These are phyloP conservation scores for Dictyostelium intermedium DNA, from an alignment of 78 protist genomes.

Conservation along the genomic window DNA sequence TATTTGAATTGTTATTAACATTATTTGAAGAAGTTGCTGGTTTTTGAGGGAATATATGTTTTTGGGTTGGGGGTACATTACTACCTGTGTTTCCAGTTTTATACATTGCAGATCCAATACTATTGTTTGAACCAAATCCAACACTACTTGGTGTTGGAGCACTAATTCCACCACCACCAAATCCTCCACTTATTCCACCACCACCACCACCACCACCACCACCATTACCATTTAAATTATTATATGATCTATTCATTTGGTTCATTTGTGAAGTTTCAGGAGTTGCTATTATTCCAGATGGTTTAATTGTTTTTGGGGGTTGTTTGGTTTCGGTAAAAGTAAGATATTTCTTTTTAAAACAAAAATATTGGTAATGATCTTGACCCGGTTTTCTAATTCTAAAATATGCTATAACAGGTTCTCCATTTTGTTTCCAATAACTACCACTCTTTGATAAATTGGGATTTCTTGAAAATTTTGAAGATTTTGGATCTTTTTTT, in stretches of 20 bases:
- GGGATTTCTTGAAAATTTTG: conserved; percentile 2
- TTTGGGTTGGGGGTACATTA: neutral
- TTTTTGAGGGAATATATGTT: neutral
- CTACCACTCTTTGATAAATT: neutral
- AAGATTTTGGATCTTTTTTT: neutral
- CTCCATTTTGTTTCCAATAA: neutral
- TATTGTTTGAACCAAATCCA: neutral
- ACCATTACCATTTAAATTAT: neutral
- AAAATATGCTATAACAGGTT: neutral
- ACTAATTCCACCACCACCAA: neutral
- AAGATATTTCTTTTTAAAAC: neutral
- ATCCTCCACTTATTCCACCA: neutral
- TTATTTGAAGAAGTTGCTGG: neutral
- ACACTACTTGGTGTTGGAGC: too few species aligned
- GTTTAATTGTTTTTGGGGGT: neutral
- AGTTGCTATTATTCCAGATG: neutral
- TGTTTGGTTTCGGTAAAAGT: neutral
- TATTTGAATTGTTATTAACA: too few species aligned
- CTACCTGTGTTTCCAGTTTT: neutral
- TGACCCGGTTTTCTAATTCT: neutral
- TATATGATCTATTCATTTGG: neutral
- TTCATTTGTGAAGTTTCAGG: neutral
- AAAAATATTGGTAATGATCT: neutral
- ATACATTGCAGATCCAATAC: neutral
- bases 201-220: neutral